Evolutionary conservation across 768 basidiomycete genomes (phyloP).

Genomic region (Collybiopsis confluens): DNA sequence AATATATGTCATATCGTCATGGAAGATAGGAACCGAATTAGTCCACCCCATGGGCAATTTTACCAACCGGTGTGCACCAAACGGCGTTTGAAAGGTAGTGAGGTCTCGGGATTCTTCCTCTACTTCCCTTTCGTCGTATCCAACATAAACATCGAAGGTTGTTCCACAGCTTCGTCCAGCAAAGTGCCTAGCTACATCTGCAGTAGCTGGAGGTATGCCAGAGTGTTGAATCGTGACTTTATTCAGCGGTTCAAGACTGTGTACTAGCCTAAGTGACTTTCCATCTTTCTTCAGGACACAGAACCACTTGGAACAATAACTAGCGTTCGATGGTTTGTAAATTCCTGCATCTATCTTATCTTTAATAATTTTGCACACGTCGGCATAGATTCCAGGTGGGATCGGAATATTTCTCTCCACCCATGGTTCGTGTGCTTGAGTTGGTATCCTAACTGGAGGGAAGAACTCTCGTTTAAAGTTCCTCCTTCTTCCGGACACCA

Average conservation of each 20-base stretch:
- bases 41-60: conserved; percentile 26
- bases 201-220: conserved; percentile 26
- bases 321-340: conserved; percentile 28
- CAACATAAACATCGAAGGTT: conserved; percentile 30
- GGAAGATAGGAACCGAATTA: conserved; percentile 32
- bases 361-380: too few relatives aligned
- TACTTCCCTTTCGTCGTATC: conserved; percentile 29
- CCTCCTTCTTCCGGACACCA: too few relatives aligned
- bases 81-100: conserved; percentile 37
- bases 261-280: conserved; percentile 28
- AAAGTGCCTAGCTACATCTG: conserved; percentile 29
- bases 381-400: too few relatives aligned
- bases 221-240: conserved; percentile 31
- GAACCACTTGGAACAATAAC: conserved; percentile 32
- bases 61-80: conserved; percentile 15
- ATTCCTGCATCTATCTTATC: too few relatives aligned
- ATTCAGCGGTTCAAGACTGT: conserved; percentile 35
- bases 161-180: conserved; percentile 26
- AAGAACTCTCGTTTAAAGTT: too few relatives aligned
- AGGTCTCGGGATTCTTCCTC: conserved; percentile 27
- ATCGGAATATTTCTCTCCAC: too few relatives aligned
- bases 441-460: too few relatives aligned
- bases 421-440: too few relatives aligned
- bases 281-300: conserved; percentile 34
- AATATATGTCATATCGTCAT: conserved; percentile 33